Evolutionary conservation across 1,284 basidiomycete genomes (phyloP).

Genomic region (Ganoderma lucidum): DNA sequence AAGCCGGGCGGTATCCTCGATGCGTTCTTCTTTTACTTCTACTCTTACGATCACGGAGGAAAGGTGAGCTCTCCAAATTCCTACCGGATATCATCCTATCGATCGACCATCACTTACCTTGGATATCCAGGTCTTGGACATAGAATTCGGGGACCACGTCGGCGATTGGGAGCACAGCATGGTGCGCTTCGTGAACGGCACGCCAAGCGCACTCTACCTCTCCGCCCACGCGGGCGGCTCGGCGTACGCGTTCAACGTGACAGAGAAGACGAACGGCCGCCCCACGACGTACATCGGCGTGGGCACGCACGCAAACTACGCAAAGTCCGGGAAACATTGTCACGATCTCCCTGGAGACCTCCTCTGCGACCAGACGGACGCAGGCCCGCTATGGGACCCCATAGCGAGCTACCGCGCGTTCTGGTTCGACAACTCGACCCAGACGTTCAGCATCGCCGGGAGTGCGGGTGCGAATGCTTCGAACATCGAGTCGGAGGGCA

Average conservation of each 20-base stretch:
- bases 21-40: conserved; percentile 52
- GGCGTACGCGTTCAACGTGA: conserved; percentile 39
- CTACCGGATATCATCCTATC: background rate
- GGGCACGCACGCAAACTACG: conserved; percentile 45
- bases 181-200: conserved; percentile 45
- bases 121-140: conserved; percentile 35
- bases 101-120: background rate
- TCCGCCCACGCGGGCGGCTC: conserved; percentile 46
- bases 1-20: conserved; percentile 46
- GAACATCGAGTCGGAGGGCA: conserved; percentile 34
- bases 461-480: conserved; percentile 35
- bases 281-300: conserved; percentile 40
- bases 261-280: conserved; percentile 36
- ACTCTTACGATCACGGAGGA: conserved; percentile 42
- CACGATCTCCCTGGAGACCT: conserved; percentile 37
- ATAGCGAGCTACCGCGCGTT: conserved; percentile 42
- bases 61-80: conserved; percentile 23
- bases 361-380: conserved; percentile 34
- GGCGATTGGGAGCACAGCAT: conserved; percentile 50
- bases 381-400: conserved; percentile 41
- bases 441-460: conserved; percentile 36
- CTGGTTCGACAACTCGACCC: conserved; percentile 37
- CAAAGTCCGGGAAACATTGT: conserved; percentile 38
- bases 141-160: conserved; percentile 41
- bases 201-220: conserved; percentile 43